These are phyloP conservation scores for Pichia cabralensis DNA, from an alignment of 805 yeast species.

Conservation along the genomic window DNA sequence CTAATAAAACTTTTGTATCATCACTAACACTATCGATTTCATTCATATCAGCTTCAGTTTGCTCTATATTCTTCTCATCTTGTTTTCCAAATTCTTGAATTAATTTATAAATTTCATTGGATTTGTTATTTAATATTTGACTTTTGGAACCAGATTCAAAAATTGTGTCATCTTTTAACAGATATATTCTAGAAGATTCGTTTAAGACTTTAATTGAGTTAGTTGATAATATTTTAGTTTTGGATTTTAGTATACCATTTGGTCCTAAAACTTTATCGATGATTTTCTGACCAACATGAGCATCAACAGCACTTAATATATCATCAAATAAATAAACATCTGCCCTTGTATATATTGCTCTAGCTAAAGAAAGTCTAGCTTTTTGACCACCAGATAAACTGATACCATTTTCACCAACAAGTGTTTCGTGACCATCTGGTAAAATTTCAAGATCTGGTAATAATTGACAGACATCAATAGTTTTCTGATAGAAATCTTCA, in stretches of 20 bases:
- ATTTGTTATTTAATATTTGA: conserved; percentile 20
- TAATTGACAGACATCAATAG: conserved; percentile 82
- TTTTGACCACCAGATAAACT: conserved; percentile 96
- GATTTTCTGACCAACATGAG: conserved; percentile 84
- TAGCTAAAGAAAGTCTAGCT: conserved; percentile 86
- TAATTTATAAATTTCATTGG: conserved; percentile 23
- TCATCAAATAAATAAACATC: conserved; percentile 88
- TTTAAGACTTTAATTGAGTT: conserved; percentile 46
- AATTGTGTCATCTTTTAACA: conserved; percentile 44
- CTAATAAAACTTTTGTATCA: conserved; percentile 4
- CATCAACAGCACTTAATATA: conserved; percentile 93
- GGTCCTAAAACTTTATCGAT: conserved; percentile 44
- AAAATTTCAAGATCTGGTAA: conserved; percentile 64
- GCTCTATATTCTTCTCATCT: background rate
- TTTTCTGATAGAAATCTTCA: conserved; percentile 65
- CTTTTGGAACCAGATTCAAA: conserved; percentile 46
- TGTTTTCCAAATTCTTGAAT: conserved; percentile 30
- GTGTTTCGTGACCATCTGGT: conserved; percentile 83
- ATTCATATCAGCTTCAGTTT: background rate
- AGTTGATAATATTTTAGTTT: conserved; percentile 48
- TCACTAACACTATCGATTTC: conserved; percentile 1
- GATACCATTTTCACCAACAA: conserved; percentile 95
- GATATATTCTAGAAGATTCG: conserved; percentile 50
- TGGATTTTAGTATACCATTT: conserved; percentile 39
- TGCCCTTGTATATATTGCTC: conserved; percentile 92